Conservation (phyloP, 192 early-diverging fungal species). For the Lobosporangium transversale region DNA sequence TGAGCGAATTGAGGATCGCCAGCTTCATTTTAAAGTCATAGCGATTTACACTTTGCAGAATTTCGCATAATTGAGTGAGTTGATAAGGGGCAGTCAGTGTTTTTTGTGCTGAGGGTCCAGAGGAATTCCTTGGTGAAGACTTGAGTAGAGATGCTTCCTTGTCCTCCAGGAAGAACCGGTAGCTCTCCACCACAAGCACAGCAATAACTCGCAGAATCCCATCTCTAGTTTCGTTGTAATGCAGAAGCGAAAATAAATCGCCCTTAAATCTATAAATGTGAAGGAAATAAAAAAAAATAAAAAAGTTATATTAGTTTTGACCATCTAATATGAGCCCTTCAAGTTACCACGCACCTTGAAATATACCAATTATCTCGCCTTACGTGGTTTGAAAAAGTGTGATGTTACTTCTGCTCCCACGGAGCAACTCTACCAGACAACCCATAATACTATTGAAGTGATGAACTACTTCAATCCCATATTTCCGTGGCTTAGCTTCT, state of each 20-base stretch:
- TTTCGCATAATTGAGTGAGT: slow-evolving; percentile 67
- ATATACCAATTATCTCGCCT: slow-evolving; percentile 4
- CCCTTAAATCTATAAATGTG: slow-evolving; percentile 55
- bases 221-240: slow-evolving; percentile 62
- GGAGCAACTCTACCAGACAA: slow-evolving; percentile 59
- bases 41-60: slow-evolving; percentile 62
- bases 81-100: slow-evolving; percentile 54
- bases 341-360: not conserved
- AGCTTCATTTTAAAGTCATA: slow-evolving; percentile 67
- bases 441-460: slow-evolving; percentile 63
- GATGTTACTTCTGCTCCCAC: slow-evolving; percentile 54
- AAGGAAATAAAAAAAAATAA: not conserved
- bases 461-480: slow-evolving; percentile 60
- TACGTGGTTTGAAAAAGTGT: slow-evolving; percentile 61
- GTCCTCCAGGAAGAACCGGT: slow-evolving; percentile 46
- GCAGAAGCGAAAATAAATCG: slow-evolving; percentile 65
- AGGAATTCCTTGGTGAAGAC: slow-evolving; percentile 18
- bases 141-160: slow-evolving; percentile 12
- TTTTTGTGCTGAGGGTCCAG: slow-evolving; percentile 22
- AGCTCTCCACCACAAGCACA: slow-evolving; percentile 57
- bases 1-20: slow-evolving; percentile 63
- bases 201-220: slow-evolving; percentile 61
- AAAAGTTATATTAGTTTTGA: not conserved
- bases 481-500: slow-evolving; percentile 32
- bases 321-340: too few species aligned